A percentile compares a stretch with the other conserved stretches of the same genome.
Evolutionary conservation across 495 filamentous ascomycete genomes (phyloP).

Genomic region (Podospora pseudoanserina): DNA sequence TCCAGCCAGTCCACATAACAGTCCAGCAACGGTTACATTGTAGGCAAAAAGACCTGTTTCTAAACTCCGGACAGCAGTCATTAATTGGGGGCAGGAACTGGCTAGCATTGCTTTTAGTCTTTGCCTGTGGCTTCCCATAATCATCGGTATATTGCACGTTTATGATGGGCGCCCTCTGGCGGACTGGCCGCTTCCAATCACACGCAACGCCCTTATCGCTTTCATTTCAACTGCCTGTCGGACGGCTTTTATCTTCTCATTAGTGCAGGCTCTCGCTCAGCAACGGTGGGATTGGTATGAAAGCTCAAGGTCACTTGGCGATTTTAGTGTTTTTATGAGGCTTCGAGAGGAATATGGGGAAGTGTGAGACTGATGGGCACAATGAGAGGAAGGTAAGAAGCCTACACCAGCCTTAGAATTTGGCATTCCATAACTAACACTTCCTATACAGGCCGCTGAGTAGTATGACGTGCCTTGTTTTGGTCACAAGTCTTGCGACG

Average conservation of each 20-base stretch:
- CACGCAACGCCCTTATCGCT: not conserved
- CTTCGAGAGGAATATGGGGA: not conserved
- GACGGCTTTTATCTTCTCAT: not conserved
- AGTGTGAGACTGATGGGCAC: not conserved
- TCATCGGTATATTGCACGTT: not conserved
- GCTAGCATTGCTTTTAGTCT: not conserved
- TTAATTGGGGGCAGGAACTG: not conserved
- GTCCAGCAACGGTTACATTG: too few relatives aligned
- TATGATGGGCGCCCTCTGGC: not conserved
- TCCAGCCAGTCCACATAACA: too few relatives aligned
- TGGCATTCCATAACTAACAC: too few relatives aligned
- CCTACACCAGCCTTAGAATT: too few relatives aligned
- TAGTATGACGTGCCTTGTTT: not conserved
- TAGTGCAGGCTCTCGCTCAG: not conserved
- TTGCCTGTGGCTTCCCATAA: not conserved
- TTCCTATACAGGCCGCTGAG: too few relatives aligned
- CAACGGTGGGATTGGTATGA: not conserved
- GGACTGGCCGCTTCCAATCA: not conserved
- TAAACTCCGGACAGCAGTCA: too few relatives aligned
- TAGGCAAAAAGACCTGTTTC: too few relatives aligned
- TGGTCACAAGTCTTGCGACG: not conserved
- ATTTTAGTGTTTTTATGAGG: not conserved
- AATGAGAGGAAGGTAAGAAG: not conserved
- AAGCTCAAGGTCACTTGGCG: not conserved
- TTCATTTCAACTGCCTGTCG: not conserved